phyloP scores from a whole-genome alignment of 257 asterid species.

The Ocimum tenuiflorum region DNA sequence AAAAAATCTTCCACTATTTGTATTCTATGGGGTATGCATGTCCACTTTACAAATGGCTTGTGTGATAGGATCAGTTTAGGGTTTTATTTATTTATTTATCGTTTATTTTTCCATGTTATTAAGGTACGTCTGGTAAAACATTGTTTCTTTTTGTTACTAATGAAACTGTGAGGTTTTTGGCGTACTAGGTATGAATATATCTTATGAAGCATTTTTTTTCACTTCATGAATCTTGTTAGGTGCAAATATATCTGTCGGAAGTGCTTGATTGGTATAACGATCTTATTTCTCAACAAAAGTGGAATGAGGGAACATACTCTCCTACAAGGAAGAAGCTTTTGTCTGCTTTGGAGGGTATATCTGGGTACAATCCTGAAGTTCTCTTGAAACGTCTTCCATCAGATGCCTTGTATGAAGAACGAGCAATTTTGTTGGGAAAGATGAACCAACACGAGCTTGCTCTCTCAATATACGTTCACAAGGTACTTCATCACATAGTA shows the following conservation, averaged over 20 bases:
- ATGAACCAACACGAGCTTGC: constrained; percentile 97
- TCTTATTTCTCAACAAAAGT: constrained; percentile 62
- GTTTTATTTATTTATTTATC: no score
- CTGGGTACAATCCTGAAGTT: constrained; percentile 77
- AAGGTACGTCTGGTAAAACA: neutral
- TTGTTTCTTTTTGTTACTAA: neutral
- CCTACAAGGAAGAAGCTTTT: constrained; percentile 80
- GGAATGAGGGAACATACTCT: constrained; percentile 85
- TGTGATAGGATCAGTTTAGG: neutral
- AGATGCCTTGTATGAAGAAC: constrained; percentile 89
- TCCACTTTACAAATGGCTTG: neutral
- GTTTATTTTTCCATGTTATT: neutral
- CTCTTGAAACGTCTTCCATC: constrained; percentile 78
- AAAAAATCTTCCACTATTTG: neutral
- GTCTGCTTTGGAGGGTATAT: constrained; percentile 80
- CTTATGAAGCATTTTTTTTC: constrained; percentile 3
- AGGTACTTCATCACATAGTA: constrained; percentile 41
- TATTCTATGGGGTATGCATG: neutral
- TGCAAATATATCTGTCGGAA: constrained; percentile 92
- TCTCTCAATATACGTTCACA: constrained; percentile 78
- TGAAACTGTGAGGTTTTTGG: neutral
- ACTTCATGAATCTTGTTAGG: constrained; percentile 38
- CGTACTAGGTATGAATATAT: neutral
- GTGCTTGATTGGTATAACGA: constrained; percentile 83
- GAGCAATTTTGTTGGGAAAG: constrained; percentile 83